A percentile compares a stretch with the other conserved stretches of the same genome.
phyloP scores from a whole-genome alignment of 1,284 basidiomycete genomes.

The Cerioporus squamosus region DNA sequence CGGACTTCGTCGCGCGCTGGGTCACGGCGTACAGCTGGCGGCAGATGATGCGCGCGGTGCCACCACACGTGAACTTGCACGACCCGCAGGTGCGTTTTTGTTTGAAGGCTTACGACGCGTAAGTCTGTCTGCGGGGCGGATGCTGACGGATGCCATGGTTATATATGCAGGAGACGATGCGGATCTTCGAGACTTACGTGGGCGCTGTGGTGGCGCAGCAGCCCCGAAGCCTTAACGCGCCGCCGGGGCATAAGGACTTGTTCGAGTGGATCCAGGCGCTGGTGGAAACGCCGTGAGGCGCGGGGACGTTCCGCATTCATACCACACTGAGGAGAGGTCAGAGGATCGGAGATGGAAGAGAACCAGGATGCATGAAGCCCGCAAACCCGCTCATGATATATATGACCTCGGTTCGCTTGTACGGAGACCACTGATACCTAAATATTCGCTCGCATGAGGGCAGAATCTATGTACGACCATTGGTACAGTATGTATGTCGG shows the following conservation, averaged over 20 bases:
- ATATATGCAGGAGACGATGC: background rate
- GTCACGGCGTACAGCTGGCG: background rate
- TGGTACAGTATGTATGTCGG: no score
- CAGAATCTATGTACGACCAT: no score
- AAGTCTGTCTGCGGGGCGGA: background rate
- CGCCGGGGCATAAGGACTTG: background rate
- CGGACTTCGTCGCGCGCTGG: background rate
- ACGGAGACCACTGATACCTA: no score
- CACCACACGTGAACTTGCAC: background rate
- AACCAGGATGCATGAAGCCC: no score
- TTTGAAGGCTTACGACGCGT: no score
- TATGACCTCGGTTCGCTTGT: no score
- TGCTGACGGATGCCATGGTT: background rate
- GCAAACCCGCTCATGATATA: no score
- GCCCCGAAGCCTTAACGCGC: background rate
- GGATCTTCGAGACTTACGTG: constrained; percentile 9
- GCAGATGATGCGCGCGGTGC: background rate
- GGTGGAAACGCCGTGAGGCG: no score
- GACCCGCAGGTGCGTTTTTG: background rate
- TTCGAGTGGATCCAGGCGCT: background rate
- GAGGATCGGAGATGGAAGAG: no score
- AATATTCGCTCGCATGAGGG: no score
- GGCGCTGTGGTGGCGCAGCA: constrained; percentile 2
- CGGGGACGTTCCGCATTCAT: no score
- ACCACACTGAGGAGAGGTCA: no score